These are phyloP conservation scores for Pittosporum tobira DNA, from an alignment of 129 eudicot species.

Conservation along the genomic window DNA sequence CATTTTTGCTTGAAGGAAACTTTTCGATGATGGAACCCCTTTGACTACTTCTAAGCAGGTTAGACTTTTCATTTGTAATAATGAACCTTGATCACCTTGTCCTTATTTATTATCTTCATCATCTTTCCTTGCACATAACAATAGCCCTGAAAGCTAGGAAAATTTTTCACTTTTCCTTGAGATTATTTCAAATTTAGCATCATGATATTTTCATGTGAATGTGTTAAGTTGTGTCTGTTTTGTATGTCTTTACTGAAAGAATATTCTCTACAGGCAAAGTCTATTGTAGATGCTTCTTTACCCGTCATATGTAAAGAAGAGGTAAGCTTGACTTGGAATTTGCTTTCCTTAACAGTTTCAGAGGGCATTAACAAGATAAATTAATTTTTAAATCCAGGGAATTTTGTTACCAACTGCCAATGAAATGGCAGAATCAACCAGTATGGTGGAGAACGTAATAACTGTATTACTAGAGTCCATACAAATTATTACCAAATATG, in stretches of 20 bases:
- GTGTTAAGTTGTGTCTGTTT: not conserved
- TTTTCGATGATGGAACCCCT: slow-evolving; percentile 33
- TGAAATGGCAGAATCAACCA: slow-evolving; percentile 13
- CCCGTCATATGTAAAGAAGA: not conserved
- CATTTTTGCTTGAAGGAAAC: slow-evolving; percentile 36
- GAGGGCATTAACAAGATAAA: not conserved
- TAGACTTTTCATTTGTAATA: not conserved
- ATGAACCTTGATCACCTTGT: not conserved
- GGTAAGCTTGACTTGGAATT: not conserved
- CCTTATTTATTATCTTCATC: not conserved
- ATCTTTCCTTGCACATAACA: not conserved
- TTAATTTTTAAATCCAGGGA: slow-evolving; percentile 16
- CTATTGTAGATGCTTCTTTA: slow-evolving; percentile 9
- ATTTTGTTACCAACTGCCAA: slow-evolving; percentile 1
- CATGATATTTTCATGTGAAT: too few species aligned
- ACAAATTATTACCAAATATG: not conserved
- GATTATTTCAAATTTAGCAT: too few species aligned
- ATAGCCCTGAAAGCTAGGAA: not conserved
- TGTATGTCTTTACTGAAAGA: not conserved
- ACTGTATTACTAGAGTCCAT: not conserved
- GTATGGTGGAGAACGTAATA: slow-evolving; percentile 17
- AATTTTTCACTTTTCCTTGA: not conserved
- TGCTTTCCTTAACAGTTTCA: not conserved
- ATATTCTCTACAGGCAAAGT: slow-evolving; percentile 10
- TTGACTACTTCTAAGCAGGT: slow-evolving; percentile 28